Conservation (phyloP, 352 stramenopile species). For the Albugo candida region DNA sequence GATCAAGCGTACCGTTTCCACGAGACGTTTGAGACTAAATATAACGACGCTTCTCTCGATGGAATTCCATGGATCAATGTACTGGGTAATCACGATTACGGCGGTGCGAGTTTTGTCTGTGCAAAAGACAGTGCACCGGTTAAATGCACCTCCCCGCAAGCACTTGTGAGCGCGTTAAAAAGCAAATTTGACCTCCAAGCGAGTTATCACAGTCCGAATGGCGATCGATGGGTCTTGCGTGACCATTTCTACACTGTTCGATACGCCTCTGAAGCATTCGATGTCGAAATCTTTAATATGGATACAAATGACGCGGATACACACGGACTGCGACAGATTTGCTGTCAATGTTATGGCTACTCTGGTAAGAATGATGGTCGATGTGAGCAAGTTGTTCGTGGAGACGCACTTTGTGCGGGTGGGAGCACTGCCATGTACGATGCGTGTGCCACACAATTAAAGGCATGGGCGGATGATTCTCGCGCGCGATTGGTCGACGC, state of each 20-base stretch:
- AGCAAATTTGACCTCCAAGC: constrained; percentile 39
- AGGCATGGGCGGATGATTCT: constrained; percentile 37
- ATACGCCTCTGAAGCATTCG: constrained; percentile 21
- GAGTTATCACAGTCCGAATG: constrained; percentile 47
- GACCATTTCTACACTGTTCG: constrained; percentile 54
- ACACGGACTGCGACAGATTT: constrained; percentile 48
- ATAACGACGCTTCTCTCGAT: constrained; percentile 19
- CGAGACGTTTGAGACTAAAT: constrained; percentile 66
- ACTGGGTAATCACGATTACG: constrained; percentile 5
- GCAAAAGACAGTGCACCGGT: constrained; percentile 13
- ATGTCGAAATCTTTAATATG: constrained; percentile 56
- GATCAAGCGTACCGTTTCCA: constrained; percentile 52
- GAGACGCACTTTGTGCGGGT: constrained; percentile 24
- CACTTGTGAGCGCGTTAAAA: constrained; percentile 24
- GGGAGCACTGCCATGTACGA: constrained; percentile 45
- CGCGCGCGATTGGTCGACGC: constrained; percentile 24
- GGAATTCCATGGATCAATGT: constrained; percentile 29
- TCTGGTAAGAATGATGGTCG: constrained; percentile 21
- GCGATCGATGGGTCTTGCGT: constrained; percentile 43
- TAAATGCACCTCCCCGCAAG: constrained; percentile 23
- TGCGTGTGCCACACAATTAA: constrained; percentile 42
- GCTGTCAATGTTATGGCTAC: constrained; percentile 68
- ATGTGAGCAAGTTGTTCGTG: constrained; percentile 32
- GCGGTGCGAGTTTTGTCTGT: not conserved
- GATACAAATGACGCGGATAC: constrained; percentile 41